Evolutionary conservation across 768 basidiomycete genomes (phyloP).

Genomic region (Pleurotus giganteus): DNA sequence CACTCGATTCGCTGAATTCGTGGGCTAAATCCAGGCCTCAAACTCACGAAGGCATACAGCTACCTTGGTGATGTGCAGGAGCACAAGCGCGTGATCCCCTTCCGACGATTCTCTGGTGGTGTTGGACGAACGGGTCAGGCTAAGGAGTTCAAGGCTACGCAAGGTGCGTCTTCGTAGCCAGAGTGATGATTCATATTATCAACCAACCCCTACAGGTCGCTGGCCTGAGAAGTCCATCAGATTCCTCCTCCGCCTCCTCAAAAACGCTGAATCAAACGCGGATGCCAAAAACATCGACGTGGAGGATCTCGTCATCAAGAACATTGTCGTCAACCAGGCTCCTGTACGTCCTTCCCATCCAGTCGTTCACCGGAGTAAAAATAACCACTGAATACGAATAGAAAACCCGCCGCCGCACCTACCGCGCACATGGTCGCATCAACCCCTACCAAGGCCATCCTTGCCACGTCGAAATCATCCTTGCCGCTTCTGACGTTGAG

Average conservation of each 20-base stretch:
- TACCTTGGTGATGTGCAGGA: constrained; percentile 94
- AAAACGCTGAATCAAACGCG: constrained; percentile 99
- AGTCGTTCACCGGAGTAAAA: neutral
- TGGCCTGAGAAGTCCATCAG: constrained; percentile 99
- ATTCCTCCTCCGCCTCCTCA: constrained; percentile 90
- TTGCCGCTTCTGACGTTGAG: constrained; percentile 72
- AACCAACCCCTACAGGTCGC: constrained; percentile 65
- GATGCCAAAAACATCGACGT: constrained; percentile 94
- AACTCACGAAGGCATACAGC: constrained; percentile 90
- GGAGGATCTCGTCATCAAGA: constrained; percentile 92
- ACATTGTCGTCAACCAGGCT: constrained; percentile 98
- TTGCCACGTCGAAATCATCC: constrained; percentile 93
- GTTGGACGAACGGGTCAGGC: constrained; percentile 94
- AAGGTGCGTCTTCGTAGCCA: constrained; percentile 58
- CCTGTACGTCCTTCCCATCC: constrained; percentile 60
- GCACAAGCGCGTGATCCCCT: constrained; percentile 96
- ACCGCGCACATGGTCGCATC: constrained; percentile 96
- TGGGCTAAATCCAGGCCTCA: constrained; percentile 59
- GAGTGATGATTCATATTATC: neutral
- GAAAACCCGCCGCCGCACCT: constrained; percentile 99
- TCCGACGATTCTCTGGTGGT: constrained; percentile 93
- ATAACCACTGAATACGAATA: constrained; percentile 24
- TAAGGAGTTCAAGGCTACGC: constrained; percentile 94
- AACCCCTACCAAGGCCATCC: constrained; percentile 99
- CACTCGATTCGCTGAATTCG: neutral